phyloP scores from a whole-genome alignment of 1,284 basidiomycete genomes.

The Trametes hirsuta region DNA sequence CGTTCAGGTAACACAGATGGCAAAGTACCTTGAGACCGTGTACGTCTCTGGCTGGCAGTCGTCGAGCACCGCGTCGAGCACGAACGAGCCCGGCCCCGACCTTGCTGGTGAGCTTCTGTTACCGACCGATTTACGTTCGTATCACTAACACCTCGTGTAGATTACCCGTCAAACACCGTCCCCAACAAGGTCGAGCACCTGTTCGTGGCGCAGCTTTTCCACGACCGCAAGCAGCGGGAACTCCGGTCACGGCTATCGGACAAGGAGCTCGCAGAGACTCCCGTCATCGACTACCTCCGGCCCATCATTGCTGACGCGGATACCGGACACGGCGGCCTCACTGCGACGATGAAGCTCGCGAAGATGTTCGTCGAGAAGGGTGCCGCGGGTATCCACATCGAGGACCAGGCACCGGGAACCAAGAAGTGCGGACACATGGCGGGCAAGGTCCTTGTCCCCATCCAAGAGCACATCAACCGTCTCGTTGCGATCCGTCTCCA shows the following conservation, averaged over 20 bases:
- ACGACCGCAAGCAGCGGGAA: conserved; percentile 86
- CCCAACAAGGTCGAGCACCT: conserved; percentile 91
- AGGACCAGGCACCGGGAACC: conserved; percentile 78
- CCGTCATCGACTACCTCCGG: conserved; percentile 64
- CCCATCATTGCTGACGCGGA: conserved; percentile 74
- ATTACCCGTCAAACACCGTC: conserved; percentile 94
- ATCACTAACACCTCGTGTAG: conserved; percentile 37
- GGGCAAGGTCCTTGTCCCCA: conserved; percentile 63
- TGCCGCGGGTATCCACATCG: conserved; percentile 75
- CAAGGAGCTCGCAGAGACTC: conserved; percentile 70
- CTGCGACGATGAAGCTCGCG: conserved; percentile 71
- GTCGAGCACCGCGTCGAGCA: conserved; percentile 89
- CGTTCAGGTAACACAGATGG: conserved; percentile 98
- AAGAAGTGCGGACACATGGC: conserved; percentile 80
- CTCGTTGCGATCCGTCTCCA: conserved; percentile 78
- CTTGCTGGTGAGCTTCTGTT: conserved; percentile 70
- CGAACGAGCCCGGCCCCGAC: conserved; percentile 97
- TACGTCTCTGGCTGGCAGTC: conserved; percentile 99
- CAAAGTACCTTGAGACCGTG: conserved; percentile 96
- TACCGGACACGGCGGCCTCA: conserved; percentile 67
- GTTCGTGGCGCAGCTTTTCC: conserved; percentile 88
- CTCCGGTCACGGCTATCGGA: conserved; percentile 75
- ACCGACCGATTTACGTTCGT: background rate
- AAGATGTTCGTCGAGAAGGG: conserved; percentile 83
- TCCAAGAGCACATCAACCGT: conserved; percentile 81